Evolutionary conservation across 2,329 filamentous ascomycete species (phyloP).

Genomic region (Fusarium buharicum): DNA sequence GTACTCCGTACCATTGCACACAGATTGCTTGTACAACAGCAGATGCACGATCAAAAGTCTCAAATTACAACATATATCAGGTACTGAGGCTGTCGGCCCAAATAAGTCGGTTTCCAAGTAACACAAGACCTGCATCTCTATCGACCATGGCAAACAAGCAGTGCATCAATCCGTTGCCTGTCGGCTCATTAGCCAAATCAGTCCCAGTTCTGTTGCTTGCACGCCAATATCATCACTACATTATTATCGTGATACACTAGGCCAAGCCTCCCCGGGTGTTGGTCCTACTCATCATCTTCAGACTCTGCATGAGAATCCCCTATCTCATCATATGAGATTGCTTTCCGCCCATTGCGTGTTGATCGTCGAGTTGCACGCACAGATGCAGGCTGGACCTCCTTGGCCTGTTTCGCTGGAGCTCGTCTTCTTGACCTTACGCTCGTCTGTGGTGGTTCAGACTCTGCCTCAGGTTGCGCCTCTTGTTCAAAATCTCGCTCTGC

Average conservation of each 20-base stretch:
- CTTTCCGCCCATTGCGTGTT: conserved; percentile 30
- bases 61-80: no score
- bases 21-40: no score
- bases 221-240: conserved; percentile 13
- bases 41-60: no score
- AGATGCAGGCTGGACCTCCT: conserved; percentile 5
- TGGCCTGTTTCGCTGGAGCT: conserved; percentile 4
- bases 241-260: neutral
- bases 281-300: conserved; percentile 11
- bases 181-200: neutral
- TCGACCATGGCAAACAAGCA: neutral
- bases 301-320: conserved; percentile 18
- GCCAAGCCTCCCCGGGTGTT: neutral
- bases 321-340: conserved; percentile 30
- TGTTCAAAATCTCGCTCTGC: conserved; percentile 1
- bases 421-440: conserved; percentile 10
- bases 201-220: neutral
- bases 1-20: no score
- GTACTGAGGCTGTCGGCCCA: no score
- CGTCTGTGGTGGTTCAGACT: conserved; percentile 13
- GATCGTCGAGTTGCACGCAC: conserved; percentile 30
- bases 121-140: conserved; percentile 1
- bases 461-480: conserved; percentile 9
- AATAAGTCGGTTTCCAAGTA: neutral
- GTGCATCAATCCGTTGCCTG: conserved; percentile 5